phyloP scores from a whole-genome alignment of 345 rosid species.

The Heritiera littoralis region DNA sequence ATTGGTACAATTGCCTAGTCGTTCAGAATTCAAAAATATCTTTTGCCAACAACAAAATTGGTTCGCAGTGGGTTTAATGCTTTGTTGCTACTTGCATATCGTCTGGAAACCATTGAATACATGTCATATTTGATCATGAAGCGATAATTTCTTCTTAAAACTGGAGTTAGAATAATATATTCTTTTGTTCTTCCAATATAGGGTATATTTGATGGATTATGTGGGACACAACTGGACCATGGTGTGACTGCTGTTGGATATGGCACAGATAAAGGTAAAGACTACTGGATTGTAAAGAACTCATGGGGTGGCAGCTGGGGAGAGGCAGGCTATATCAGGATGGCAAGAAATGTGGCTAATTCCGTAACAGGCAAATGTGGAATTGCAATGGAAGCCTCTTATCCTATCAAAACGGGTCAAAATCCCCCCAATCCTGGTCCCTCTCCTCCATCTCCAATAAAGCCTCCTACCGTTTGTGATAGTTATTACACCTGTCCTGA shows the following conservation, averaged over 20 bases:
- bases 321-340: slow-evolving; percentile 71
- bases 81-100: neutral
- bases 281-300: slow-evolving; percentile 82
- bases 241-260: slow-evolving; percentile 92
- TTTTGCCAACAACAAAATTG: neutral
- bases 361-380: slow-evolving; percentile 72
- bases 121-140: neutral
- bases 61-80: neutral
- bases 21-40: neutral
- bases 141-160: neutral
- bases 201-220: slow-evolving; percentile 78
- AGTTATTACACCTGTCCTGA: slow-evolving; percentile 62
- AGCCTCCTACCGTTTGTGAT: slow-evolving; percentile 77
- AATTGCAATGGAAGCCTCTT: slow-evolving; percentile 81
- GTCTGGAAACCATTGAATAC: neutral
- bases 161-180: slow-evolving; percentile 5
- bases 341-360: slow-evolving; percentile 56
- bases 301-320: slow-evolving; percentile 93
- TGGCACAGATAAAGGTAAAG: slow-evolving; percentile 73
- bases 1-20: neutral
- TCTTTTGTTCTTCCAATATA: slow-evolving; percentile 20
- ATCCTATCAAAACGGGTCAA: slow-evolving; percentile 73
- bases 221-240: slow-evolving; percentile 82
- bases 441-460: slow-evolving; percentile 82
- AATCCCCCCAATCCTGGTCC: slow-evolving; percentile 99